These are phyloP conservation scores for Allium sativum DNA, from an alignment of 106 monocot genomes.

Conservation along the genomic window DNA sequence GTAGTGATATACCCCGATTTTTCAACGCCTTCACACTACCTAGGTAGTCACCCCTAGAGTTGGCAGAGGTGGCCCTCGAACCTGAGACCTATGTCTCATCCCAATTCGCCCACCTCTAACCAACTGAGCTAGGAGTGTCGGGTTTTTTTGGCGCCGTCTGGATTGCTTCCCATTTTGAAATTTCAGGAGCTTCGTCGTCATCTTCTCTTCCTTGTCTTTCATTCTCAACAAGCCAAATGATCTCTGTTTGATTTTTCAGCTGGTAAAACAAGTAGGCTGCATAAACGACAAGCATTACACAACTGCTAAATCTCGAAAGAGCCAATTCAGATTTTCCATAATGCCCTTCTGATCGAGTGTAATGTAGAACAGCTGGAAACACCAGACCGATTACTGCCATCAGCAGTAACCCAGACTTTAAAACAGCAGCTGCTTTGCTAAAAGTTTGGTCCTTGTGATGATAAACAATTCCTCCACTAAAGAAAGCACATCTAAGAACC, in stretches of 20 bases:
- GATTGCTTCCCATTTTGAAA: conserved; percentile 70
- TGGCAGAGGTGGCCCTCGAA: too few species aligned
- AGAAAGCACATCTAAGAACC: conserved; percentile 71
- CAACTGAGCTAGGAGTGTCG: too few species aligned
- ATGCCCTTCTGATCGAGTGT: conserved; percentile 55
- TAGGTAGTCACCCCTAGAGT: too few species aligned
- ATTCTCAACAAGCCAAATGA: conserved; percentile 23
- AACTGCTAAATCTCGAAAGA: conserved; percentile 58
- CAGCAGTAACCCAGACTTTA: conserved; percentile 76
- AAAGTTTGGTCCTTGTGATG: conserved; percentile 48
- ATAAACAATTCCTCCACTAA: conserved; percentile 51
- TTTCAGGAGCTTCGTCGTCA: conserved; percentile 36
- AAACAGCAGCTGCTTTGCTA: conserved; percentile 57
- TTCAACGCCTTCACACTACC: too few species aligned
- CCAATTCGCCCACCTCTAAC: too few species aligned
- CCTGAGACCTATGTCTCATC: too few species aligned
- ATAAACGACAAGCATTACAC: conserved; percentile 27
- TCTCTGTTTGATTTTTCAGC: conserved; percentile 24
- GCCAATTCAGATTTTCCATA: conserved; percentile 59
- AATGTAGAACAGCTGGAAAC: conserved; percentile 66
- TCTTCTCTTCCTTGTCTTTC: conserved; percentile 26
- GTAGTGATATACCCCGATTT: too few species aligned
- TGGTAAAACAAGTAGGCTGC: conserved; percentile 49
- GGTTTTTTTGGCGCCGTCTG: too few species aligned
- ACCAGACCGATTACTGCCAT: conserved; percentile 76